Evolutionary conservation across 495 filamentous ascomycete species (phyloP).

Genomic region (Hyaloscypha finlandica): DNA sequence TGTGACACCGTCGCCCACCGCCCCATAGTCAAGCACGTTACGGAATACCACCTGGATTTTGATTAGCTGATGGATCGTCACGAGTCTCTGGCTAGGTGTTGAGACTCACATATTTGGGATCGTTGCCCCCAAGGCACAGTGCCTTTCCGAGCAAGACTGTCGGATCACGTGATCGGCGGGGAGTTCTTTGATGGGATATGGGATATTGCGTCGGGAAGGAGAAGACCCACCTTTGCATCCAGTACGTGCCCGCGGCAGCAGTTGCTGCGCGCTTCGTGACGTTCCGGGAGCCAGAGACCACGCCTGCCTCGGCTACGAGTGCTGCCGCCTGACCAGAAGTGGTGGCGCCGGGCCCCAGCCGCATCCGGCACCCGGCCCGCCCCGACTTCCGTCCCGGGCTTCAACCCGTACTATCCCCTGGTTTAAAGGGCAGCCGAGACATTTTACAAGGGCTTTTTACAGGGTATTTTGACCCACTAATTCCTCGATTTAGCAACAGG

Average conservation of each 20-base stretch:
- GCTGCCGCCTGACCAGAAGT: slow-evolving; percentile 36
- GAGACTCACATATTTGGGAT: no score
- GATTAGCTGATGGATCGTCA: no score
- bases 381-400: slow-evolving; percentile 26
- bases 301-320: slow-evolving; percentile 36
- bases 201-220: no score
- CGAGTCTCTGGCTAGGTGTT: no score
- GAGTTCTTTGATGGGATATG: no score
- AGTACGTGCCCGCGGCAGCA: slow-evolving; percentile 22
- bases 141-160: slow-evolving; percentile 27
- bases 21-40: slow-evolving; percentile 62
- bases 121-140: slow-evolving; percentile 31
- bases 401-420: no score
- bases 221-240: slow-evolving; percentile 22
- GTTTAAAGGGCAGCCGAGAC: no score
- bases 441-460: no score
- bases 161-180: background rate
- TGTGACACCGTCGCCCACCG: slow-evolving; percentile 30
- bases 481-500: no score
- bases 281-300: slow-evolving; percentile 9
- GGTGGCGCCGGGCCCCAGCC: slow-evolving; percentile 12
- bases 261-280: slow-evolving; percentile 20
- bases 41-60: slow-evolving; percentile 45
- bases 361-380: no score
- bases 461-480: no score